Conservation (phyloP, 139 green algal species). For the Chlorella vulgaris region DNA sequence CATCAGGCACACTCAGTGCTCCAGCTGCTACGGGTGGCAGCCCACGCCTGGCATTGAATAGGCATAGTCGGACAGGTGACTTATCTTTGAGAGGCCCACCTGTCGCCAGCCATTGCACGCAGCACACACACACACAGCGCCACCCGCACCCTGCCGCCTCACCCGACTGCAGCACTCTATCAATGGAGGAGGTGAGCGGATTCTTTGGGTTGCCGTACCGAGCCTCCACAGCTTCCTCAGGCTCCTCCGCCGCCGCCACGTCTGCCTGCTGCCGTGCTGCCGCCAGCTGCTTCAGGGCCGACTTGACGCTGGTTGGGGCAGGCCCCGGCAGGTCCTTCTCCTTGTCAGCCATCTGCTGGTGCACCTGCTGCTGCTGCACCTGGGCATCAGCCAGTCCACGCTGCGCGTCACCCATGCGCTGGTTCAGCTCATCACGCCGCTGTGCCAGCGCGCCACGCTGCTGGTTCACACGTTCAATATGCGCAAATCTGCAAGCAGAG, state of each 20-base stretch:
- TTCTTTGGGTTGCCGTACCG: slow-evolving; percentile 32
- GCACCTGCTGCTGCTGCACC: slow-evolving; percentile 13
- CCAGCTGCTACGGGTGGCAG: background rate
- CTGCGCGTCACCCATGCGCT: background rate
- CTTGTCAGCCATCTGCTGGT: slow-evolving; percentile 11
- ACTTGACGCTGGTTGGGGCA: slow-evolving; percentile 15
- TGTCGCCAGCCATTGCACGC: too few relatives aligned
- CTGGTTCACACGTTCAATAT: slow-evolving; percentile 54
- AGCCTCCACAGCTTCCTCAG: slow-evolving; percentile 11
- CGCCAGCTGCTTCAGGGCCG: slow-evolving; percentile 16
- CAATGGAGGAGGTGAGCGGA: slow-evolving; percentile 10
- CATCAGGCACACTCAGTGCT: background rate
- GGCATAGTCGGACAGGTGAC: too few relatives aligned
- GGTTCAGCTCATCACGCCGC: slow-evolving; percentile 38
- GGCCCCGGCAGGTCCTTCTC: background rate
- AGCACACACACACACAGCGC: background rate
- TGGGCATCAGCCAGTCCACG: background rate
- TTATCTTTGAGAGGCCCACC: too few relatives aligned
- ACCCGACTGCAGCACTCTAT: slow-evolving; percentile 30
- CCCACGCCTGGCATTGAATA: too few relatives aligned
- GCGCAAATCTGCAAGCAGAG: slow-evolving; percentile 34
- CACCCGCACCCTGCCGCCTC: background rate
- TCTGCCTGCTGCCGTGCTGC: slow-evolving; percentile 13
- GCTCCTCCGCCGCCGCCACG: slow-evolving; percentile 12
- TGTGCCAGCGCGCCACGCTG: slow-evolving; percentile 26